These are phyloP conservation scores for Ascochyta clinopodiicola DNA, from an alignment of 2,329 filamentous ascomycete genomes.

Conservation along the genomic window DNA sequence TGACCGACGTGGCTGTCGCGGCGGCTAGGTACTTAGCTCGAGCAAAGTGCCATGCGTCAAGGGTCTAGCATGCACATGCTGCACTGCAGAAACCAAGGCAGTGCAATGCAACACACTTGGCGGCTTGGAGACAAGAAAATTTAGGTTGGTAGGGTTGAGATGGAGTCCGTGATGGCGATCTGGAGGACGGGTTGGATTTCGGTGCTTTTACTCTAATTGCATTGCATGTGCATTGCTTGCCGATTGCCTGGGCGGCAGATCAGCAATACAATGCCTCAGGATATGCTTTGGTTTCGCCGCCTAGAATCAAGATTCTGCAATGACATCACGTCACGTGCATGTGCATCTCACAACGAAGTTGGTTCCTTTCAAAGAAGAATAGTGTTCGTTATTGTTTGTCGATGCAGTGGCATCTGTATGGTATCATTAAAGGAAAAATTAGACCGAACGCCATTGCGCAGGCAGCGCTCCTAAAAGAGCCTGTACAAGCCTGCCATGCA, in stretches of 20 bases:
- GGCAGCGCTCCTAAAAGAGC: slow-evolving; percentile 3
- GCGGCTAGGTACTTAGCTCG: slow-evolving; percentile 4
- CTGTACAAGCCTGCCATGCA: slow-evolving; percentile 29
- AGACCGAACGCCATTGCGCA: slow-evolving; percentile 15
- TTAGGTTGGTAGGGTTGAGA: background rate
- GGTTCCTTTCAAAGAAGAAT: background rate
- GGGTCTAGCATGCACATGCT: slow-evolving; percentile 2
- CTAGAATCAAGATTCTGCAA: background rate
- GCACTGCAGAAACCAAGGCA: slow-evolving; percentile 1
- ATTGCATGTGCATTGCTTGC: too few relatives aligned
- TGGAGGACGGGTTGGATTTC: background rate
- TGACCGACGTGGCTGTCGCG: slow-evolving; percentile 37
- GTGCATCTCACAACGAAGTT: too few relatives aligned
- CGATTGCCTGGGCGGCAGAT: too few relatives aligned
- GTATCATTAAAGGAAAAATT: slow-evolving; percentile 36
- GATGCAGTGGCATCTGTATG: slow-evolving; percentile 35
- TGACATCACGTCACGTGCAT: slow-evolving; percentile 18
- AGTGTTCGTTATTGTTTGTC: slow-evolving; percentile 13
- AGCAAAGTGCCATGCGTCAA: background rate
- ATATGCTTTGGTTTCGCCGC: slow-evolving; percentile 1
- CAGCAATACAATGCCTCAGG: background rate
- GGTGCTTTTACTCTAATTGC: background rate
- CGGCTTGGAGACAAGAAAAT: background rate
- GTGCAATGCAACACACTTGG: background rate
- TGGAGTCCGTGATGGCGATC: background rate